Percentiles rank a stretch among this genome's conserved stretches.
phyloP scores from a whole-genome alignment of 2,329 filamentous ascomycete species.

The Mycosphaerelloides madeirae region DNA sequence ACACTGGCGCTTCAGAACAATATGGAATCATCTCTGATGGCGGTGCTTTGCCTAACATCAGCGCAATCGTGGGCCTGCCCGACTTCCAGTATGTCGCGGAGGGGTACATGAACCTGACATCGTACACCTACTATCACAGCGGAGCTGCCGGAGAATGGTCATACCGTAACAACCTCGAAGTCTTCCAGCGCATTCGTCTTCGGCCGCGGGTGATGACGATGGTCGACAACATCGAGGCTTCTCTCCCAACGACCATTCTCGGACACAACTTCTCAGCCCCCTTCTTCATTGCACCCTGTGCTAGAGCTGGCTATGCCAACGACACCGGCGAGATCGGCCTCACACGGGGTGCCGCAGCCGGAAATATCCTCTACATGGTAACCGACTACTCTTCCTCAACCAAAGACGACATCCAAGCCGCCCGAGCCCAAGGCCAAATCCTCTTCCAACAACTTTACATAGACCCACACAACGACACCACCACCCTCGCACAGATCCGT shows the following conservation, averaged over 20 bases:
- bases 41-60: constrained; percentile 11
- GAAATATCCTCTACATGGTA: constrained; percentile 49
- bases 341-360: constrained; percentile 46
- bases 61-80: constrained; percentile 11
- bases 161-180: constrained; percentile 27
- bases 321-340: constrained; percentile 27
- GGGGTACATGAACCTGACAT: constrained; percentile 11
- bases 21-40: constrained; percentile 11
- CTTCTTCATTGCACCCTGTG: constrained; percentile 92
- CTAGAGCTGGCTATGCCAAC: constrained; percentile 85
- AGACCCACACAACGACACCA: constrained; percentile 27
- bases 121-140: constrained; percentile 27
- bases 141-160: constrained; percentile 26
- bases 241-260: constrained; percentile 71
- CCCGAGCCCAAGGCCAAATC: constrained; percentile 28
- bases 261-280: constrained; percentile 75
- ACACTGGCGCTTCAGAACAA: constrained; percentile 14
- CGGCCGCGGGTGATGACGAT: constrained; percentile 19
- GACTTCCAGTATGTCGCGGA: constrained; percentile 17
- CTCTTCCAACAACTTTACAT: constrained; percentile 41
- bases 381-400: constrained; percentile 34
- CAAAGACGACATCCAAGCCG: constrained; percentile 31
- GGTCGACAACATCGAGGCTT: constrained; percentile 24
- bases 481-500: constrained; percentile 29
- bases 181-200: constrained; percentile 21